Conservation (phyloP, 108 stramenopile genomes). For the Tribonema minus region DNA sequence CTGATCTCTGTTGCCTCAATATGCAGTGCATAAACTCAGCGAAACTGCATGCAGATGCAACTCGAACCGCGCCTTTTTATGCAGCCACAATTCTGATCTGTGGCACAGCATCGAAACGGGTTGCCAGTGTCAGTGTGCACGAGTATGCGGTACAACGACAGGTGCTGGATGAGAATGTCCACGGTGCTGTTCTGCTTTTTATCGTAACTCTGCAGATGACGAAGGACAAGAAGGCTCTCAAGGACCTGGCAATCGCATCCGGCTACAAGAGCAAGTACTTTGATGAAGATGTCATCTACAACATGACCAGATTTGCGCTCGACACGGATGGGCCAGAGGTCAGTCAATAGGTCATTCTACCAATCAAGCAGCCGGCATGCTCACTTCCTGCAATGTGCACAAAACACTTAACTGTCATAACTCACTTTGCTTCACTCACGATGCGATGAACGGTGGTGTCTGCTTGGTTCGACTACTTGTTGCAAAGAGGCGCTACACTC, state of each 20-base stretch:
- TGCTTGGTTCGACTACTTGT: not conserved
- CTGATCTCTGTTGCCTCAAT: no score
- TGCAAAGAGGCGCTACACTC: not conserved
- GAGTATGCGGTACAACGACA: not conserved
- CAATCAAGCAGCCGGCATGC: not conserved
- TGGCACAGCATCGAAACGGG: not conserved
- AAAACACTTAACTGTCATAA: no score
- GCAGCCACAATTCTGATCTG: not conserved
- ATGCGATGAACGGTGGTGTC: not conserved
- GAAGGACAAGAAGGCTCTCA: not conserved
- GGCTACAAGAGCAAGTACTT: not conserved
- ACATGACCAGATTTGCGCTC: not conserved
- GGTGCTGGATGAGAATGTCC: no score
- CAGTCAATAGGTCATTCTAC: not conserved
- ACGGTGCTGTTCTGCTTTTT: no score
- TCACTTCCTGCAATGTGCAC: no score
- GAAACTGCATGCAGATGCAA: no score
- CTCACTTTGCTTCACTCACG: not conserved
- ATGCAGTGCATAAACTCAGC: no score
- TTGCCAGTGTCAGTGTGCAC: not conserved
- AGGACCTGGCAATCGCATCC: not conserved
- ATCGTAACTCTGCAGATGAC: not conserved
- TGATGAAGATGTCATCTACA: not conserved
- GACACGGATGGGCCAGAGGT: not conserved
- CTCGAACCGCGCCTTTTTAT: no score